phyloP scores from a whole-genome alignment of 306 rosid species.

The Dryas drummondii region DNA sequence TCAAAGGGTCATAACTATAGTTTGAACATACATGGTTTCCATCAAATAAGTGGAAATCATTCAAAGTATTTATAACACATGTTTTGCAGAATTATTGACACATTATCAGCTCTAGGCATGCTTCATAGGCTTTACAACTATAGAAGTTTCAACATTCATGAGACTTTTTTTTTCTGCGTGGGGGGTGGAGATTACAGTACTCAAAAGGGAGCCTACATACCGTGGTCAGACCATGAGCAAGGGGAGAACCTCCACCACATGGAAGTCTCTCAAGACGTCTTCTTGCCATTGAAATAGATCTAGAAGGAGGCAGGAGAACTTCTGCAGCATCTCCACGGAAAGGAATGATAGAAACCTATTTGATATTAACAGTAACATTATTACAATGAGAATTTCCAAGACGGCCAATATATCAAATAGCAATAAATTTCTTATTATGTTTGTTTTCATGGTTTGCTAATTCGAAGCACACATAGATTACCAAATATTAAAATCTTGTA shows the following conservation, averaged over 20 bases:
- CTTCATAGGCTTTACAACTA: no score
- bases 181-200: not conserved
- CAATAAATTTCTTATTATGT: not conserved
- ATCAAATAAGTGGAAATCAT: not conserved
- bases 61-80: not conserved
- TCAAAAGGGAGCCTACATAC: slow-evolving; percentile 40
- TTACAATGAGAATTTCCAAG: not conserved
- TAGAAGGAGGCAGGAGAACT: slow-evolving; percentile 97
- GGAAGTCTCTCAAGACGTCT: slow-evolving; percentile 97
- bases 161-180: no score
- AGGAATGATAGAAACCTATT: slow-evolving; percentile 92
- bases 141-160: no score
- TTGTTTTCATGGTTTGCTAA: slow-evolving; percentile 1
- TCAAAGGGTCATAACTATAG: not conserved
- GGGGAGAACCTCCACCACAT: slow-evolving; percentile 98
- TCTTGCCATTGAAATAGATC: slow-evolving; percentile 98
- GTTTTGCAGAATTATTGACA: not conserved
- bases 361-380: slow-evolving; percentile 19
- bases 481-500: not conserved
- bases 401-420: not conserved
- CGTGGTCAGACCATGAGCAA: slow-evolving; percentile 95
- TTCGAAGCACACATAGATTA: not conserved
- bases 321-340: slow-evolving; percentile 97
- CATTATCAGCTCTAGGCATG: not conserved
- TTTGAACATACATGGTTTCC: slow-evolving; percentile 2